Evolutionary conservation across 495 filamentous ascomycete species (phyloP).

Genomic region (Staphylotrichum longicolle): DNA sequence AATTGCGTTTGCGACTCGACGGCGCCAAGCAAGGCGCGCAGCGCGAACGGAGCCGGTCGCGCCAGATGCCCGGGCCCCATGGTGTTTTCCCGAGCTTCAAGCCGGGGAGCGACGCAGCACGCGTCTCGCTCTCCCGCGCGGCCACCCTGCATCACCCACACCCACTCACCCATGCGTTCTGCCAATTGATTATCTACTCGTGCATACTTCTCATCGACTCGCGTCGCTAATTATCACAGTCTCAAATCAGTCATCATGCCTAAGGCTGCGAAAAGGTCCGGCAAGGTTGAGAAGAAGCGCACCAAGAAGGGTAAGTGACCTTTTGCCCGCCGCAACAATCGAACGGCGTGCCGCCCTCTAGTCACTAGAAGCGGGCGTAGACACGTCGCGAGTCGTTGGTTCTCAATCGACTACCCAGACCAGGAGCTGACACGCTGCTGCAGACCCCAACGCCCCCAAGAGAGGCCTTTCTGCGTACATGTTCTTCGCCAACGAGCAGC

Average conservation of each 20-base stretch:
- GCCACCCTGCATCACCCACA: background rate
- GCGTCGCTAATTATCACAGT: slow-evolving; percentile 24
- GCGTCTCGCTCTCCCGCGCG: background rate
- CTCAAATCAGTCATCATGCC: slow-evolving; percentile 41
- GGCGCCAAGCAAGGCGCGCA: slow-evolving; percentile 10
- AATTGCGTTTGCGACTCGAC: slow-evolving; percentile 39
- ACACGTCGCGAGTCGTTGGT: background rate
- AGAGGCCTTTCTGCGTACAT: slow-evolving; percentile 99
- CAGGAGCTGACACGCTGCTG: slow-evolving; percentile 6
- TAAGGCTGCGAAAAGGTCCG: slow-evolving; percentile 48
- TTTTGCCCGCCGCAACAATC: background rate
- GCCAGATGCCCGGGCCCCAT: background rate
- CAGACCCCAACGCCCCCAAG: slow-evolving; percentile 98
- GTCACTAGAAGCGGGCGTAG: background rate
- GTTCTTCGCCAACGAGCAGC: slow-evolving; percentile 99
- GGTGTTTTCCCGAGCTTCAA: background rate
- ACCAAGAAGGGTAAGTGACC: slow-evolving; percentile 50
- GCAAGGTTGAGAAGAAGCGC: slow-evolving; percentile 46
- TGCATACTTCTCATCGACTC: background rate
- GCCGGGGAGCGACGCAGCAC: background rate
- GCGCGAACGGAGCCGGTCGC: slow-evolving; percentile 4
- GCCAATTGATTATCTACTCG: background rate
- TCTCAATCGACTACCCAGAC: background rate
- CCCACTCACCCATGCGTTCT: background rate
- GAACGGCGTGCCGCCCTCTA: background rate